A percentile compares a stretch with the other conserved stretches of the same genome.
Conservation (phyloP, 345 rosid genomes). For the rapeseed (Brassica napus) region DNA sequence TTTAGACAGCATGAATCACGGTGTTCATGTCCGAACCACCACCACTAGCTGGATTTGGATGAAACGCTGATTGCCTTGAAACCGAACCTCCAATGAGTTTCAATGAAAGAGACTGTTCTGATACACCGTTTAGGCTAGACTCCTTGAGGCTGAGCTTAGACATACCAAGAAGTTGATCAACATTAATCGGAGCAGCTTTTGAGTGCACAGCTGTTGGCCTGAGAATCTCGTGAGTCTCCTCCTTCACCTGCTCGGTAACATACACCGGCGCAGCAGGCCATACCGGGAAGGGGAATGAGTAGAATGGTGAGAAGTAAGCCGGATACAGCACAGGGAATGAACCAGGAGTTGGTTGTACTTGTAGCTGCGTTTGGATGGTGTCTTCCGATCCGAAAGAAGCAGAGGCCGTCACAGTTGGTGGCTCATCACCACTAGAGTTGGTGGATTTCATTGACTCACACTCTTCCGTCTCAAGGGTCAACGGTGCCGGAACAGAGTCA, state of each 20-base stretch:
- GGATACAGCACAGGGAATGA: conserved; percentile 68
- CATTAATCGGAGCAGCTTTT: conserved; percentile 67
- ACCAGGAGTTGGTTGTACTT: conserved; percentile 36
- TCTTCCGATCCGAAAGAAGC: conserved; percentile 8
- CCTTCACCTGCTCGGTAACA: conserved; percentile 40
- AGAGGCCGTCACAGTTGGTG: background rate
- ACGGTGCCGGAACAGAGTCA: conserved; percentile 47
- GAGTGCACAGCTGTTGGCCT: conserved; percentile 79
- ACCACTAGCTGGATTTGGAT: conserved; percentile 63
- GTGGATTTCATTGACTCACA: conserved; percentile 86
- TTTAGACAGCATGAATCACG: conserved; percentile 63
- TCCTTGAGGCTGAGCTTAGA: conserved; percentile 77
- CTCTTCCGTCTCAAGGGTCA: conserved; percentile 64
- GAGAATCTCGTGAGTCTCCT: conserved; percentile 58
- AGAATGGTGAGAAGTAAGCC: conserved; percentile 59
- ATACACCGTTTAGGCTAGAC: conserved; percentile 43
- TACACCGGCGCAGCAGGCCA: conserved; percentile 54
- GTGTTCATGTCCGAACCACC: conserved; percentile 50
- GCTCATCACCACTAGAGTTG: conserved; percentile 58
- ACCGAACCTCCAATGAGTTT: conserved; percentile 58
- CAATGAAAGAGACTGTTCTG: conserved; percentile 53
- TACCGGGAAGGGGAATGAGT: conserved; percentile 60
- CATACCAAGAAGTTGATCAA: conserved; percentile 82
- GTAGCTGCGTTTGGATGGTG: conserved; percentile 11
- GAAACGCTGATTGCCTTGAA: conserved; percentile 82